phyloP scores from a whole-genome alignment of 495 filamentous ascomycete species.

The Aspergillus haitiensis region DNA sequence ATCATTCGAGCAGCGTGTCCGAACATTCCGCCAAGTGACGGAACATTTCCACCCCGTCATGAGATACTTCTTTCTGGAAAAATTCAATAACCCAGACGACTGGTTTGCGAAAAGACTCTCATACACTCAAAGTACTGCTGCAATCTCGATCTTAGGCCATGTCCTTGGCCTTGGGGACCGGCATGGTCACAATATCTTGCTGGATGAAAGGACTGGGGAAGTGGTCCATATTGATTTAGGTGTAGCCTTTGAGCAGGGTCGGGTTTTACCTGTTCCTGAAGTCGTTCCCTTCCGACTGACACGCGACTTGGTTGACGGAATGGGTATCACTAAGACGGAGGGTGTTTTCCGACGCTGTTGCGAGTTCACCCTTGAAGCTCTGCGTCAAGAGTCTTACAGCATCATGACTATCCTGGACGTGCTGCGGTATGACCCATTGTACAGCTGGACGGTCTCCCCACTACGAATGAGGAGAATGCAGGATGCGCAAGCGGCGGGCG shows the following conservation, averaged over 20 bases:
- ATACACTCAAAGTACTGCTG: constrained; percentile 89
- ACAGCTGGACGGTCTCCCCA: constrained; percentile 93
- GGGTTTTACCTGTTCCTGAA: constrained; percentile 88
- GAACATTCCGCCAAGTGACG: constrained; percentile 69
- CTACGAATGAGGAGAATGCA: constrained; percentile 78
- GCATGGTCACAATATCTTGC: constrained; percentile 93
- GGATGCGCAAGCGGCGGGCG: constrained; percentile 56
- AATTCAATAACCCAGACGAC: constrained; percentile 89
- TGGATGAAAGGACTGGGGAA: constrained; percentile 87
- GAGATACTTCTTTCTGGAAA: constrained; percentile 95
- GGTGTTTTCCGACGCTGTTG: constrained; percentile 95
- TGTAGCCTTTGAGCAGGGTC: constrained; percentile 93
- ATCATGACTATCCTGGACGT: constrained; percentile 98
- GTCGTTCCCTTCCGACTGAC: constrained; percentile 93
- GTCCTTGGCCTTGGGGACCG: constrained; percentile 93
- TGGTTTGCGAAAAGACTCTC: constrained; percentile 87
- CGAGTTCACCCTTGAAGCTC: constrained; percentile 92
- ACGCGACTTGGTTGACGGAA: constrained; percentile 93
- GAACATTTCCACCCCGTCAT: constrained; percentile 90
- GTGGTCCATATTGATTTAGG: constrained; percentile 96
- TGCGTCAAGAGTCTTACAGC: constrained; percentile 86
- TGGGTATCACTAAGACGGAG: constrained; percentile 94
- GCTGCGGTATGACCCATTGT: constrained; percentile 91
- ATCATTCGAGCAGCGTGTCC: constrained; percentile 66
- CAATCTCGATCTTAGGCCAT: constrained; percentile 92